Percentiles rank a stretch among this genome's conserved stretches.
Evolutionary conservation across 805 yeast genomes (phyloP).

Genomic region (Saturnispora zaruensis): DNA sequence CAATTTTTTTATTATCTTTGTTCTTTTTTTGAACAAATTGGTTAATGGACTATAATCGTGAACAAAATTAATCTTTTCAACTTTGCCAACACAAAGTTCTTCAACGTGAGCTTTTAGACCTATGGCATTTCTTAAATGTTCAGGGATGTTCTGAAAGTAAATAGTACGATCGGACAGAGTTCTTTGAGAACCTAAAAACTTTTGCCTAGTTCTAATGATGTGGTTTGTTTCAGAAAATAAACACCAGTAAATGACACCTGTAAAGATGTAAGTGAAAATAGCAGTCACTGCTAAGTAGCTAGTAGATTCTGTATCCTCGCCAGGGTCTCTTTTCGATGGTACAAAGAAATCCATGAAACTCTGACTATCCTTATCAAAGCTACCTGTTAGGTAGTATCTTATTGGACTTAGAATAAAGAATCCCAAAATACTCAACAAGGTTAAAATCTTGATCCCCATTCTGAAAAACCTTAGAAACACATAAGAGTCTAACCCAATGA

Average conservation of each 20-base stretch:
- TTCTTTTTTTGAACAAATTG: slow-evolving; percentile 30
- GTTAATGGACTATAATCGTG: slow-evolving; percentile 35
- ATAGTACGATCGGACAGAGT: slow-evolving; percentile 55
- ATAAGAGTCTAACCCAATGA: slow-evolving; percentile 52
- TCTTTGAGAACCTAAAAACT: slow-evolving; percentile 50
- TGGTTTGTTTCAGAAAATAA: slow-evolving; percentile 39
- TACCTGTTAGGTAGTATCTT: slow-evolving; percentile 43
- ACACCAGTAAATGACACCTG: slow-evolving; percentile 37
- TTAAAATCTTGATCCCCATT: slow-evolving; percentile 42
- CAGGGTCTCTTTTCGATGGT: neutral
- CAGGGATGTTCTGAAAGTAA: slow-evolving; percentile 46
- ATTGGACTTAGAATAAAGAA: slow-evolving; percentile 43
- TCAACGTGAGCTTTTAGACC: slow-evolving; percentile 43
- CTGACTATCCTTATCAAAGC: slow-evolving; percentile 30
- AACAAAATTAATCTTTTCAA: slow-evolving; percentile 40
- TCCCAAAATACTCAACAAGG: slow-evolving; percentile 38
- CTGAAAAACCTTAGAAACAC: slow-evolving; percentile 51
- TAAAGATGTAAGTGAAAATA: slow-evolving; percentile 46
- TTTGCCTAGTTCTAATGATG: slow-evolving; percentile 45
- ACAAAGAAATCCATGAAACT: neutral
- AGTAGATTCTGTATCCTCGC: slow-evolving; percentile 21
- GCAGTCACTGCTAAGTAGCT: slow-evolving; percentile 44
- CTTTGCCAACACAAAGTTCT: slow-evolving; percentile 46
- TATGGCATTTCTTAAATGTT: slow-evolving; percentile 34
- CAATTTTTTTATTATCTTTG: slow-evolving; percentile 25